These are phyloP conservation scores for Hanseniaspora vineae DNA, from an alignment of 805 yeast genomes.

Conservation along the genomic window DNA sequence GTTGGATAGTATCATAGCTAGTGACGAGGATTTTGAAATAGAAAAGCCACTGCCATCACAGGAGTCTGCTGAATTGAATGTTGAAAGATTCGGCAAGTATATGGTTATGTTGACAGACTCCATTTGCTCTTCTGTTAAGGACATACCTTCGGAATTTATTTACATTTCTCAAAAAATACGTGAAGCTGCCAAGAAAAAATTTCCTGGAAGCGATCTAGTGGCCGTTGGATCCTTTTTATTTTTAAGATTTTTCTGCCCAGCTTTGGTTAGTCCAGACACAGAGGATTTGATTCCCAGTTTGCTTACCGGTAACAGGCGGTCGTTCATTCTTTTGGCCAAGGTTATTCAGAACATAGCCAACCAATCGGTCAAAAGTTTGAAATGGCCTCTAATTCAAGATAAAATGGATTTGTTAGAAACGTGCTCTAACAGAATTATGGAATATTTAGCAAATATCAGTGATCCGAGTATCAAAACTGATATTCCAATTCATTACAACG, in stretches of 20 bases:
- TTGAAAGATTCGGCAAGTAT: slow-evolving; percentile 40
- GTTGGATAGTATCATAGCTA: slow-evolving; percentile 37
- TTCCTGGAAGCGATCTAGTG: slow-evolving; percentile 50
- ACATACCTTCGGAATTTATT: slow-evolving; percentile 60
- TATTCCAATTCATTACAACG: slow-evolving; percentile 13
- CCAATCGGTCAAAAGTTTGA: slow-evolving; percentile 53
- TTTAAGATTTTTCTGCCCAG: slow-evolving; percentile 73
- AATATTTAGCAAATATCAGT: slow-evolving; percentile 29
- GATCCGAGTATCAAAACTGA: slow-evolving; percentile 12
- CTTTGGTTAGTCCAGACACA: slow-evolving; percentile 73
- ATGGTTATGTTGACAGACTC: slow-evolving; percentile 44
- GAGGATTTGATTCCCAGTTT: slow-evolving; percentile 29
- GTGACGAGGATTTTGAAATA: slow-evolving; percentile 47
- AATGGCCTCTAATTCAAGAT: slow-evolving; percentile 42
- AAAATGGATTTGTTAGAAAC: slow-evolving; percentile 29
- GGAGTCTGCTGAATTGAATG: slow-evolving; percentile 27
- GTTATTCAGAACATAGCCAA: slow-evolving; percentile 80
- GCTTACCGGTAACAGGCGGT: slow-evolving; percentile 37
- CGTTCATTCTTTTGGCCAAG: slow-evolving; percentile 68
- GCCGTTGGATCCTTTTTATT: slow-evolving; percentile 84
- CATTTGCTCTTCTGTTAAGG: slow-evolving; percentile 39
- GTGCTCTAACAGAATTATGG: slow-evolving; percentile 27
- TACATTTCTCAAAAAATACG: slow-evolving; percentile 58
- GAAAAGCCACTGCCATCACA: slow-evolving; percentile 34
- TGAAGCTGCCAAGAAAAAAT: slow-evolving; percentile 42